Evolutionary conservation across 2,329 filamentous ascomycete species (phyloP), one percentile per base, ranked within the genome.

Genomic region (Verruconis gallopava): DNA sequence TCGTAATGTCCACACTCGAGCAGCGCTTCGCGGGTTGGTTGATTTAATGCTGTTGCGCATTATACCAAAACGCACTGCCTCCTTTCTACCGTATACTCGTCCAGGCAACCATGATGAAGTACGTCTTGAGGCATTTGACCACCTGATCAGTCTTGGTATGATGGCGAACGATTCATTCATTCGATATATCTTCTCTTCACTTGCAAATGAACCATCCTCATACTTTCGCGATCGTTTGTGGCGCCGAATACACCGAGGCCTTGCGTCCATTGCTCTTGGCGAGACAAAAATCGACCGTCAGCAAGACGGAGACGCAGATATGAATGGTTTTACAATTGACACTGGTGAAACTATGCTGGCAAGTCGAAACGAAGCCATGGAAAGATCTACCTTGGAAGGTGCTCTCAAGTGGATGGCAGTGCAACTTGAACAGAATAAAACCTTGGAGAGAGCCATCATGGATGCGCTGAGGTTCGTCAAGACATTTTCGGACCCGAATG

Each of bases 1-100:
- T 51, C 75, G 78, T 43, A 80, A 80, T 49, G 59, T 78, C 18
- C 77, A 77, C 54, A 73, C 76, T 1, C 66, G 66, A 11, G 75
- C 75, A 11, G 74, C 75, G 15, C 61, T 80, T 14, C 64, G 72
- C n/a, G 78, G 75, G 55, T 66, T 75, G 46, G 61, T 68, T 46
- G 66, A 66, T 48, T 60, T 79, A 14, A 70, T 71, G 48, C 62
- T 69, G 47, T 68, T 67, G 4, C 67, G 67, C 9, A 63, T 74
- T 25, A 63, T 71, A 34, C 66, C 70, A 6, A 56, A 68, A 42
- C 71, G 72, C 47, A 52, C 68, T 1, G 63, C 69, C 36, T 73
- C 77, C 41, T 75, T 79, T 45, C 51, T 79, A 44, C 72, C 75
- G 40, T 80, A 79, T 49, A 75, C 74, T 1, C 63, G 71, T 40